Evolutionary conservation across 202 grass and related monocot genomes (phyloP), one percentile per base, ranked within the genome.

Genomic region (Sporobolus alterniflorus): DNA sequence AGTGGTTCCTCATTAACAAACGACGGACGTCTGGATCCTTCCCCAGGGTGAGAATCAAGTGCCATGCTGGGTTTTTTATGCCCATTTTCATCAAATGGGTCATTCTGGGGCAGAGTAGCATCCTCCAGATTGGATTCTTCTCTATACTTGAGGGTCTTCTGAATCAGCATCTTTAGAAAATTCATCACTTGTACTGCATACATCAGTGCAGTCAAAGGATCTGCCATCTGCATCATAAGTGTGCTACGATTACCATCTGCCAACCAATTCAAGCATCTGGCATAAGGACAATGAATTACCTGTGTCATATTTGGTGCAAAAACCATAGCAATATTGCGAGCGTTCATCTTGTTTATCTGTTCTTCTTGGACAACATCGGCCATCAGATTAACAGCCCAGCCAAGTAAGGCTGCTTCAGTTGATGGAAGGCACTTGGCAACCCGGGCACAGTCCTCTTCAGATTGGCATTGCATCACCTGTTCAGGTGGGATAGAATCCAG

Each of bases 111-210:
- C 66, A 85, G 81, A 21, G 83, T 83, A 41, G 29, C 59, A 59
- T 90, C 80, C 28, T 87, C 91, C 14, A 85, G 73, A 87, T 85
- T 88, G 3, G 76, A 75, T 67, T 96, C 93, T 56, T 81, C 79
- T 84, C 96, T 96, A 47, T 92, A 93, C 77, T 96, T 96, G 25
- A 98, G 83, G 56, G 91, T 92, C 84, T 92, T 98, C 14, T 93
- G 76, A 79, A 98, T 95, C 3, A 98, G 74, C 93, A 92, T 98
- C 88, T 93, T 96, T 32, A 98, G 93, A 73, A 98, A 92, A 80
- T 98, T 96, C 96, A 96, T 98, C 83, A 96, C 93, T 94, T 98
- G 96, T 29, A 98, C 96, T 7, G 91, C 96, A 67, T 98, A 92
- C 96, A 98, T 96, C 55, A 96, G 50, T 77, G 93, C 96, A 62